phyloP scores from a whole-genome alignment of 305 asterid genomes.

The Solanum hybrid region DNA sequence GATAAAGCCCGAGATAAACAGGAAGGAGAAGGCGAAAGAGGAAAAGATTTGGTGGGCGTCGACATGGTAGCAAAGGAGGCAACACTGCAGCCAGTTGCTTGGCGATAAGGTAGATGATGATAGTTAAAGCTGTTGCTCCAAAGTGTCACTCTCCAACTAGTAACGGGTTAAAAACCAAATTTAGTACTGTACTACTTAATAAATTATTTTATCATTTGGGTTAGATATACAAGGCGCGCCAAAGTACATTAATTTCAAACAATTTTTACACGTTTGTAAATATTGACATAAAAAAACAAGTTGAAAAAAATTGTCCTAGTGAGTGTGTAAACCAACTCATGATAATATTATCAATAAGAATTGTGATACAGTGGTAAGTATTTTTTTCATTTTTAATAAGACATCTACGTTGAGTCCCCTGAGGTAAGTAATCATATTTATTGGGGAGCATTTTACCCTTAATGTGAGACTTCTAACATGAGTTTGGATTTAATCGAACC shows the following conservation, averaged over 20 bases:
- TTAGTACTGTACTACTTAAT: not conserved
- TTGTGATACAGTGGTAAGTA: too few relatives aligned
- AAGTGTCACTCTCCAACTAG: not conserved
- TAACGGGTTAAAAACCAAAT: not conserved
- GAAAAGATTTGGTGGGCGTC: not conserved
- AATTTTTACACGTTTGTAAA: not conserved
- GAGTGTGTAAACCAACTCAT: not conserved
- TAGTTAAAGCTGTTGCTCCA: not conserved
- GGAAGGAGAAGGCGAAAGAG: not conserved
- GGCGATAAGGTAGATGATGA: constrained; percentile 2
- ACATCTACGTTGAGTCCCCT: too few relatives aligned
- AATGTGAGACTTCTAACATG: too few relatives aligned
- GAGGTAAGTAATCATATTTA: too few relatives aligned
- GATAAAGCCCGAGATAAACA: not conserved
- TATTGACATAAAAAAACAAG: not conserved
- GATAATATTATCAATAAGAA: too few relatives aligned
- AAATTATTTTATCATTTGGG: not conserved
- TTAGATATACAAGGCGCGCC: not conserved
- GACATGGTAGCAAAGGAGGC: not conserved
- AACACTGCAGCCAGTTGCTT: not conserved
- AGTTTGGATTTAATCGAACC: too few relatives aligned
- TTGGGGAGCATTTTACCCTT: too few relatives aligned
- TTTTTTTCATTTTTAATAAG: too few relatives aligned
- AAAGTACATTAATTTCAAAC: not conserved
- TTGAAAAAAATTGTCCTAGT: not conserved